These are phyloP conservation scores for Kwoniella sp. DNA, from an alignment of 768 basidiomycete genomes.

Conservation along the genomic window DNA sequence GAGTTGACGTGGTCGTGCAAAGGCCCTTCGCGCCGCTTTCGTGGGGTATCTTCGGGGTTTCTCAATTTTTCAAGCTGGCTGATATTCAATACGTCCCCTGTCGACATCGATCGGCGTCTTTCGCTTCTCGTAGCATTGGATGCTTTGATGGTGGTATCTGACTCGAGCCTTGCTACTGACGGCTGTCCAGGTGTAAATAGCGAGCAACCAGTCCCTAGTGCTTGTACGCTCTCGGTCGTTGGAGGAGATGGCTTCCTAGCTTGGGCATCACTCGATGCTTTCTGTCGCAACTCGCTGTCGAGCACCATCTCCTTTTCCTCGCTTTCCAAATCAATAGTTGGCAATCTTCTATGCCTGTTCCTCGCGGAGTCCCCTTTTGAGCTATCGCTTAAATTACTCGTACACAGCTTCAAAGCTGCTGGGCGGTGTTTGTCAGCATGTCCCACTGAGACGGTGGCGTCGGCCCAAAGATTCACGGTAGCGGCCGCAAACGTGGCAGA, in stretches of 20 bases:
- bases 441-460: not conserved
- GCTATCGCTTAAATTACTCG: conserved; percentile 28
- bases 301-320: not conserved
- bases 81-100: conserved; percentile 6
- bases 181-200: not conserved
- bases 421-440: conserved; percentile 22
- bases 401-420: conserved; percentile 22
- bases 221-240: not conserved
- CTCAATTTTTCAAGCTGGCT: conserved; percentile 1
- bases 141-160: not conserved
- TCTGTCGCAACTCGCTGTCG: not conserved
- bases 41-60: conserved; percentile 4
- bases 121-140: not conserved
- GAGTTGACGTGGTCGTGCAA: not conserved
- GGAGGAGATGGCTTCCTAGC: not conserved
- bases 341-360: not conserved
- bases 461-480: no score
- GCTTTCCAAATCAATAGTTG: not conserved
- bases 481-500: no score
- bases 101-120: conserved; percentile 10
- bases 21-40: conserved; percentile 2
- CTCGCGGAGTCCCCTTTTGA: not conserved
- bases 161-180: not conserved
- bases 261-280: not conserved
- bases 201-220: not conserved